Evolutionary conservation across 2,329 filamentous ascomycete genomes (phyloP), one percentile per base, ranked within the genome.

Genomic region (Alternaria burnsii): DNA sequence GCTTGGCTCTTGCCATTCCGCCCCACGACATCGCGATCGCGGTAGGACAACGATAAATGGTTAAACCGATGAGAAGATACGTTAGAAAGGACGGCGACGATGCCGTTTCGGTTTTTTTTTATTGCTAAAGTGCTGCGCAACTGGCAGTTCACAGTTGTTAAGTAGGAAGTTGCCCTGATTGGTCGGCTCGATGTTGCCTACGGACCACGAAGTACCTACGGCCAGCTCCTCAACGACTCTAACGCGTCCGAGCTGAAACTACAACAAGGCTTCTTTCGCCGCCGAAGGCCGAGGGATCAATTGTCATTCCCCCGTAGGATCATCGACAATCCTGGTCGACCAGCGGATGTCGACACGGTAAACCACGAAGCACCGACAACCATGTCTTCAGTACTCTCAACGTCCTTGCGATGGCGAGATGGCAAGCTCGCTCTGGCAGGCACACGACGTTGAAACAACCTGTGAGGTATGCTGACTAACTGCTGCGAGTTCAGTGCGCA

Each of bases 1-100:
- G 53, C 52, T 63, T 74, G 74, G 62, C 47, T 59, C 62, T 74
- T 74, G 43, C 57, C 63, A 62, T 75, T 74, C 48, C 71, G 58
- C 69, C 58, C 22, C 46, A 61, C 54, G 59, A 65, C 71, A 75
- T 75, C 54, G 56, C 43, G 41, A 34, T 28, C 5, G 32, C 32
- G 32, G 28, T 11, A 11, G 10, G 28, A 30, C 28, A 11, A 11
- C 10, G 28, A 30, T 1, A 5, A 30, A 11, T 11, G 28, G 9
- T 30, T 0, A 30, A 30, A 30, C 4, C 1, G 0, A 30, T 11
- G 11, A 11, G 11, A 5, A 30, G 28, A 30, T 30, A 0, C 28
- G 11, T 11, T 11, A 30, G 28, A 30, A 11, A 11, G 11, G 28
- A 30, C 28, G 28, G 0, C 3, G 9, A 30, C 11, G 11, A 30